A percentile compares a stretch with the other conserved stretches of the same genome.
Evolutionary conservation across 352 stramenopile species (phyloP).

Genomic region (Pythium oligandrum): DNA sequence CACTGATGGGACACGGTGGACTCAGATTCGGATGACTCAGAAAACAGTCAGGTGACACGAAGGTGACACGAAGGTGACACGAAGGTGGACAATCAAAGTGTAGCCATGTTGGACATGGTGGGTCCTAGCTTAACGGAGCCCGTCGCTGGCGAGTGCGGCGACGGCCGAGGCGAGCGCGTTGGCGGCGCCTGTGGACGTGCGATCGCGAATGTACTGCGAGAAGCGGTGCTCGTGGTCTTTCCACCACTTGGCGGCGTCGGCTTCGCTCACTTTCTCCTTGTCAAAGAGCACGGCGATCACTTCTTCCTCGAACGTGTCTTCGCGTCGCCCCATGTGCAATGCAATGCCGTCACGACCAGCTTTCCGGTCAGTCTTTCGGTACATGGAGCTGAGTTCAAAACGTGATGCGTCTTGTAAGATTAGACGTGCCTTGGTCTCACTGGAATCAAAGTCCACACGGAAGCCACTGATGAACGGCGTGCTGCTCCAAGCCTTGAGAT

Average conservation of each 20-base stretch:
- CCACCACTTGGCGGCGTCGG: constrained; percentile 73
- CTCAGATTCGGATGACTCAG: no score
- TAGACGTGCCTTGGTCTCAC: constrained; percentile 69
- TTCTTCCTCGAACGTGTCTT: constrained; percentile 77
- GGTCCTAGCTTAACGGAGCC: neutral
- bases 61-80: neutral
- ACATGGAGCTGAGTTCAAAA: constrained; percentile 82
- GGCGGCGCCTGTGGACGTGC: neutral
- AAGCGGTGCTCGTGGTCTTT: constrained; percentile 67
- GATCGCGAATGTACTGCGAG: constrained; percentile 14
- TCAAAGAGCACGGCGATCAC: constrained; percentile 82
- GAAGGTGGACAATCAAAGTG: neutral
- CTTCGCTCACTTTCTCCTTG: constrained; percentile 78
- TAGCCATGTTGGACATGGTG: constrained; percentile 3
- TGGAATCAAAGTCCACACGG: constrained; percentile 62
- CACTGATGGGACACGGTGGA: no score
- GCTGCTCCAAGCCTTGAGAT: constrained; percentile 46
- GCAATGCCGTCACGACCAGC: constrained; percentile 69
- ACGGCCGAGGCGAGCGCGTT: constrained; percentile 8
- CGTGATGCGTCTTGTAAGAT: constrained; percentile 64
- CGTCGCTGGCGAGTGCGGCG: constrained; percentile 4
- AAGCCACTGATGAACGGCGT: constrained; percentile 41
- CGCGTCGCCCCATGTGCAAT: constrained; percentile 63
- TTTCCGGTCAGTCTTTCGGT: constrained; percentile 79
- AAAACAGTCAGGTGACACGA: neutral